phyloP scores from a whole-genome alignment of 2,329 filamentous ascomycete genomes.

The Aureobasidium subglaciale region DNA sequence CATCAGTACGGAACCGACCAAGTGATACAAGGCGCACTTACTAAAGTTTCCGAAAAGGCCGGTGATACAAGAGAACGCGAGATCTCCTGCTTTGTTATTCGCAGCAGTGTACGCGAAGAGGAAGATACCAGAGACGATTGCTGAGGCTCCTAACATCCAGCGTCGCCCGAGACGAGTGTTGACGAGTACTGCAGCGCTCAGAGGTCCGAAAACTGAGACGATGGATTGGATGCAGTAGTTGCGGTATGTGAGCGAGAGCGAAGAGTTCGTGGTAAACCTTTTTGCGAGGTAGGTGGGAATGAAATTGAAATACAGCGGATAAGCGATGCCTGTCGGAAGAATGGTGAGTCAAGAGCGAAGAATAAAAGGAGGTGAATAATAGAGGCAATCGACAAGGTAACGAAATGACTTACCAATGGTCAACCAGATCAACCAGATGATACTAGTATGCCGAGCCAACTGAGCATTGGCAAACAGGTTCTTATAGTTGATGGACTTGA shows the following conservation, averaged over 20 bases:
- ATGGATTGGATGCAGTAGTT: slow-evolving; percentile 1
- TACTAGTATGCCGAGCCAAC: not conserved
- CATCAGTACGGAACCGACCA: not conserved
- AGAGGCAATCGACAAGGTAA: not conserved
- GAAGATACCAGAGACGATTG: not conserved
- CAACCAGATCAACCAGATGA: not conserved
- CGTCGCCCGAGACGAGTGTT: not conserved
- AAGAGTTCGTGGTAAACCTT: not conserved
- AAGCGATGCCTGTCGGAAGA: not conserved
- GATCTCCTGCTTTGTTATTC: not conserved
- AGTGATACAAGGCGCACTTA: not conserved
- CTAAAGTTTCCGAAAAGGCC: not conserved
- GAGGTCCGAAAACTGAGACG: not conserved
- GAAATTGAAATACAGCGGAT: not conserved
- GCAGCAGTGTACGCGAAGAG: not conserved
- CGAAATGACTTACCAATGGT: not conserved
- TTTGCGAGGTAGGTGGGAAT: not conserved
- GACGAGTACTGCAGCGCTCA: not conserved
- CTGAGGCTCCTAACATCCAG: not conserved
- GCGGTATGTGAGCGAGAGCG: not conserved
- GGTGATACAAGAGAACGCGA: not conserved
- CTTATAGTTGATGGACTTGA: not conserved
- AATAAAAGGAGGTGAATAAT: too few relatives aligned
- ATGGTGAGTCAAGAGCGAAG: too few relatives aligned
- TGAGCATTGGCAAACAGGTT: not conserved